Base-by-base conservation (phyloP, 140 eudicot genomes). In the Erigeron philadelphicus region DNA sequence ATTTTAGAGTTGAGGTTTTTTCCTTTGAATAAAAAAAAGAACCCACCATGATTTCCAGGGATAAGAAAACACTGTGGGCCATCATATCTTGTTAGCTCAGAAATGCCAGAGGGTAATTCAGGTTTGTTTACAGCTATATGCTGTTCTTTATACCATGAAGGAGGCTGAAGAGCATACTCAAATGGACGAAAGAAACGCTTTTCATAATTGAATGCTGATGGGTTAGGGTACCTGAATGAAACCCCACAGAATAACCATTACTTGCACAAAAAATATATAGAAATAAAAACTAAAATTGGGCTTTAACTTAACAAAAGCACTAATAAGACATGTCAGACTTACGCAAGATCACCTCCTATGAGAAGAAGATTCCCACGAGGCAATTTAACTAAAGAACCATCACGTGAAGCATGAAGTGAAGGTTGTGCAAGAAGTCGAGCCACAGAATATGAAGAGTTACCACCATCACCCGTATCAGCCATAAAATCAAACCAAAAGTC, bases 401-500 rank as follows among this genome's bases (percentile, higher is more conserved):
- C 61, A 42, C 10, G 43, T 25, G 47, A 78, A 66, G 70, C 71
- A 63, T 61, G 40, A 68, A 92, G 74, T 65, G 85, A 68, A 77
- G 93, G 96, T 71, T 88, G 98, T 58, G 98, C 98, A 62, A 92
- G 95, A 75, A 92, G 88, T 38, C 80, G 75, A 49, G 96, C 95
- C 61, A 92, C 90, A 75, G 81, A 71, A 59, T 88, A 92, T 25
- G 95, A 82, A 48, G 96, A 84, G 77, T 92, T 92, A n/a, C 96
- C 98, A 50, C 98, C 96, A 54, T 92, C 96, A 44, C 98, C 96
- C n/a, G 98, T 92, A 68, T 92, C 93, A 49, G 96, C 98, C 98
- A 92, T 88, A 61, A 91, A 91, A 72, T 91, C 98, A 78, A 91
- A 88, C 98, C 98, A 92, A 42, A 92, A 64, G 45, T 88, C 96